Percentiles rank a stretch among this genome's conserved stretches.
These are phyloP conservation scores for Myriangium duriaei DNA, from an alignment of 2,329 filamentous ascomycete species.

Conservation along the genomic window DNA sequence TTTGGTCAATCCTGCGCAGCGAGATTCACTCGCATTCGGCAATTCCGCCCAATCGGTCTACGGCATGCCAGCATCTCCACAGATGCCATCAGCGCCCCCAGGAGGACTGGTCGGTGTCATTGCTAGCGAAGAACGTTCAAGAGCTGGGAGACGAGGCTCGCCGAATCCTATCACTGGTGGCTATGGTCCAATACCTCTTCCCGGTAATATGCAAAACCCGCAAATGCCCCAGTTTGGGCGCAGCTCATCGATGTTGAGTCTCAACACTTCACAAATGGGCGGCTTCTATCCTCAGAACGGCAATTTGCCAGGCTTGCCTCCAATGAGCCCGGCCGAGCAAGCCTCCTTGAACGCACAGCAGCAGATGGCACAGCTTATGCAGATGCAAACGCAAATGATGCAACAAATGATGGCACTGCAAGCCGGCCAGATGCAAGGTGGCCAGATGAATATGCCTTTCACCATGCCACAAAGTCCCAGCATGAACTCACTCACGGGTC, in stretches of 20 bases:
- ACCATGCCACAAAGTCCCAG: slow-evolving; percentile 5
- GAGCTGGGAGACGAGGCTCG: slow-evolving; percentile 65
- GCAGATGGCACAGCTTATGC: slow-evolving; percentile 27
- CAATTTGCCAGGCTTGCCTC: slow-evolving; percentile 14
- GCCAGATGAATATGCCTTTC: slow-evolving; percentile 3
- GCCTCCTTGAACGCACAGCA: slow-evolving; percentile 16
- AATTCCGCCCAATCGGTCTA: slow-evolving; percentile 29
- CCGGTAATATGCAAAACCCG: slow-evolving; percentile 20
- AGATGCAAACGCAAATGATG: slow-evolving; percentile 28
- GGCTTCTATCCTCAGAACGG: slow-evolving; percentile 7
- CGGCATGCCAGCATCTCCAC: slow-evolving; percentile 20
- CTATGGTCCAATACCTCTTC: slow-evolving; percentile 17
- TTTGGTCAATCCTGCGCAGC: slow-evolving; percentile 56
- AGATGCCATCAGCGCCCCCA: slow-evolving; percentile 38
- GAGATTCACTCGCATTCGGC: slow-evolving; percentile 59
- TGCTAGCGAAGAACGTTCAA: slow-evolving; percentile 67
- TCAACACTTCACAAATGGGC: slow-evolving; percentile 16
- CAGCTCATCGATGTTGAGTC: slow-evolving; percentile 23
- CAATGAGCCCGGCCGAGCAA: slow-evolving; percentile 13
- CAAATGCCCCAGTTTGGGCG: slow-evolving; percentile 17
- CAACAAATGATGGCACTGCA: slow-evolving; percentile 28
- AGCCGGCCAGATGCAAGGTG: slow-evolving; percentile 17
- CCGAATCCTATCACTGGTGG: slow-evolving; percentile 42
- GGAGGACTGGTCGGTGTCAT: slow-evolving; percentile 82
- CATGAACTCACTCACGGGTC: slow-evolving; percentile 2